A percentile compares a stretch with the other conserved stretches of the same genome.
Evolutionary conservation across 1,284 basidiomycete species (phyloP).

Genomic region (Cutaneotrichosporon dermatis): DNA sequence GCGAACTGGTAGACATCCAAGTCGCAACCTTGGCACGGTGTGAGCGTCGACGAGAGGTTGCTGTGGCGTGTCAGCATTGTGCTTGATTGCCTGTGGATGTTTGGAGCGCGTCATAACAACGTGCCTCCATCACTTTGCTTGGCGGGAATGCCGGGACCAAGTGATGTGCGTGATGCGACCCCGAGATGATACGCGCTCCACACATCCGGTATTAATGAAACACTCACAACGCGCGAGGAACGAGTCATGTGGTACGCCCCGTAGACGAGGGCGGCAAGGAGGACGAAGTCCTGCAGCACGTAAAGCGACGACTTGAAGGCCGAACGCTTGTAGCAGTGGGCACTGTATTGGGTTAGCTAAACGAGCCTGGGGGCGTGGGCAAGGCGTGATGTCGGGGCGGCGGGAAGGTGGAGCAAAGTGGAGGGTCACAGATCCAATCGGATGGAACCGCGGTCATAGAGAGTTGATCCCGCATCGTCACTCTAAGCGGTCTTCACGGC

Average conservation of each 20-base stretch:
- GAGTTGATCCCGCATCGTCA: too few species aligned
- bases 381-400: neutral
- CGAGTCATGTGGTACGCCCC: slow-evolving; percentile 66
- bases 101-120: too few species aligned
- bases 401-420: neutral
- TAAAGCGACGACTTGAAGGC: slow-evolving; percentile 78
- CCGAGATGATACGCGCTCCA: too few species aligned
- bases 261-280: slow-evolving; percentile 68
- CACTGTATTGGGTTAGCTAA: slow-evolving; percentile 49
- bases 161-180: too few species aligned
- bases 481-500: too few species aligned
- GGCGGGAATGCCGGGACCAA: too few species aligned
- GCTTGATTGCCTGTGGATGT: too few species aligned
- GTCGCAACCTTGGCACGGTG: slow-evolving; percentile 60
- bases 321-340: slow-evolving; percentile 90
- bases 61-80: slow-evolving; percentile 1
- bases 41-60: slow-evolving; percentile 52
- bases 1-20: slow-evolving; percentile 81
- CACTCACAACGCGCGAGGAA: slow-evolving; percentile 41
- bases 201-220: neutral
- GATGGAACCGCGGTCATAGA: too few species aligned
- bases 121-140: too few species aligned
- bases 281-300: slow-evolving; percentile 69
- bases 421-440: too few species aligned
- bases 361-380: too few species aligned